phyloP scores from a whole-genome alignment of 768 basidiomycete species.

The Rhizopogon vinicolor region DNA sequence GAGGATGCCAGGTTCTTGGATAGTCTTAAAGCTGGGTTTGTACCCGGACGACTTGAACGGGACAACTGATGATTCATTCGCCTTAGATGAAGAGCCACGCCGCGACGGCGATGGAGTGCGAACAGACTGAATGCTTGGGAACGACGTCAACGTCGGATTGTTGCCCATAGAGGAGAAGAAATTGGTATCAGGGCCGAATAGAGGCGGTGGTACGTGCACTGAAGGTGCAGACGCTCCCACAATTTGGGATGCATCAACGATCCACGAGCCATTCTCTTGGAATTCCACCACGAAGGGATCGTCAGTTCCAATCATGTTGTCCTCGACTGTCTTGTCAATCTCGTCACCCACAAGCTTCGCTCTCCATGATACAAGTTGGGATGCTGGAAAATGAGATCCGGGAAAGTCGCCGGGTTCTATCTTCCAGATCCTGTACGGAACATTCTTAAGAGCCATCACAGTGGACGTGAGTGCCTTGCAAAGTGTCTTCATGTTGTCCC shows the following conservation, averaged over 20 bases:
- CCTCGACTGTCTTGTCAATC: conserved; percentile 49
- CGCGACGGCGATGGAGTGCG: conserved; percentile 17
- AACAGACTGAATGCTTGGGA: conserved; percentile 20
- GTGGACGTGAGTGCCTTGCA: conserved; percentile 35
- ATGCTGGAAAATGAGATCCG: conserved; percentile 25
- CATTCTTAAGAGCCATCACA: conserved; percentile 26
- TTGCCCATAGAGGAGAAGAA: conserved; percentile 50
- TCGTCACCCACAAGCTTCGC: conserved; percentile 39
- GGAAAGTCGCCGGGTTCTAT: conserved; percentile 33
- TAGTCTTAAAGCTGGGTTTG: conserved; percentile 32
- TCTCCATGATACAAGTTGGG: conserved; percentile 20
- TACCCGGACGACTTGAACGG: conserved; percentile 30
- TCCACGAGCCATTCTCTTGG: conserved; percentile 54
- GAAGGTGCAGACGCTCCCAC: conserved; percentile 3
- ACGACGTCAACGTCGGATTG: conserved; percentile 11
- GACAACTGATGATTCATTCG: conserved; percentile 19
- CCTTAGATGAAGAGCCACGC: conserved; percentile 16
- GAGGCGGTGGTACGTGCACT: conserved; percentile 34
- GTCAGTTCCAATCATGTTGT: conserved; percentile 50
- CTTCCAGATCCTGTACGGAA: conserved; percentile 63
- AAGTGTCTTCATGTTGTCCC: conserved; percentile 43
- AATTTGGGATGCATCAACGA: conserved; percentile 34
- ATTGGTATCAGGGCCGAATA: conserved; percentile 50
- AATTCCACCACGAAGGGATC: conserved; percentile 81
- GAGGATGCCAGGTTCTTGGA: conserved; percentile 67